phyloP scores from a whole-genome alignment of 1,139 yeast species.

The Scheffersomyces segobiensis region DNA sequence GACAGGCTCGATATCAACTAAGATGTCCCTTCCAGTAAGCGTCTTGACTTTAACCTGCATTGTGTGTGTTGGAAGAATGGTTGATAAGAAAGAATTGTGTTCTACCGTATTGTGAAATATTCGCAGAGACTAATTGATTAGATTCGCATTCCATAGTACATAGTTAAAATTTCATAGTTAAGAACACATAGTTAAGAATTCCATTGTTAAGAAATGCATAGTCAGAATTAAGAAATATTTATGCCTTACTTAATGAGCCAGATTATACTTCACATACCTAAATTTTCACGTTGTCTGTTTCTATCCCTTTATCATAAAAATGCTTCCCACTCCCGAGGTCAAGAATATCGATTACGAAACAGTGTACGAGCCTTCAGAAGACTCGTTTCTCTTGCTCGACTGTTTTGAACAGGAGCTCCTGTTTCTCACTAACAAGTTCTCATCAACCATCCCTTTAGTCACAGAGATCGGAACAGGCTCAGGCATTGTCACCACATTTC shows the following conservation, averaged over 20 bases:
- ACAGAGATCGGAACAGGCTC: slow-evolving; percentile 93
- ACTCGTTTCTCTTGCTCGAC: slow-evolving; percentile 80
- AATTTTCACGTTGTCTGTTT: slow-evolving; percentile 10
- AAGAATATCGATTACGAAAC: slow-evolving; percentile 32
- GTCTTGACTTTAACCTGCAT: slow-evolving; percentile 77
- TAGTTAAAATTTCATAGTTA: too few relatives aligned
- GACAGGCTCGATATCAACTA: slow-evolving; percentile 73
- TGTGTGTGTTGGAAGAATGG: slow-evolving; percentile 1
- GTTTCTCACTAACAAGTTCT: slow-evolving; percentile 31
- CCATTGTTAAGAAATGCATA: too few relatives aligned
- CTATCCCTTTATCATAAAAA: slow-evolving; percentile 7
- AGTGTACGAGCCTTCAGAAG: slow-evolving; percentile 95
- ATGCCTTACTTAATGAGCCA: neutral
- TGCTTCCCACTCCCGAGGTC: slow-evolving; percentile 46
- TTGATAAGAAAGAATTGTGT: too few relatives aligned
- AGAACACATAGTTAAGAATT: neutral
- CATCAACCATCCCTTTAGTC: slow-evolving; percentile 49
- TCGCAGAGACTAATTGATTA: too few relatives aligned
- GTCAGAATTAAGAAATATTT: neutral
- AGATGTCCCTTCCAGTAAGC: slow-evolving; percentile 81
- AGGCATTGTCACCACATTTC: slow-evolving; percentile 80
- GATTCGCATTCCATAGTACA: too few relatives aligned
- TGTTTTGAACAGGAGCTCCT: slow-evolving; percentile 62
- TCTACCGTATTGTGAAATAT: too few relatives aligned
- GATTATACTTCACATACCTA: slow-evolving; percentile 16